A percentile compares a stretch with the other conserved stretches of the same genome.
These are phyloP conservation scores for Chenopodium suecicum DNA, from an alignment of 148 eudicot species.

Conservation along the genomic window DNA sequence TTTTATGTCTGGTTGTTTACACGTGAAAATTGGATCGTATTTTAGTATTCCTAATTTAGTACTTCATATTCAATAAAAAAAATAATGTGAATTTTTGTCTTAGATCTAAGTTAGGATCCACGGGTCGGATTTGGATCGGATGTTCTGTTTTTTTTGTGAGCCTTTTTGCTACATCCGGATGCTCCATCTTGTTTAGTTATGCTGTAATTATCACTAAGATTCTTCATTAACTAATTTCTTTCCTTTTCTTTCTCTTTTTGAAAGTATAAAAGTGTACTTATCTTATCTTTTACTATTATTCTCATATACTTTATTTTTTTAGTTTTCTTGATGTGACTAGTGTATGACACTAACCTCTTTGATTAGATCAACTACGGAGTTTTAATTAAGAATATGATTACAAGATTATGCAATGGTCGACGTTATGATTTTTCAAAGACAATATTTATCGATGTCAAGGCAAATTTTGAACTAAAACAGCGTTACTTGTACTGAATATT, in stretches of 20 bases:
- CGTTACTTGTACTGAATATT: not conserved
- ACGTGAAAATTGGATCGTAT: constrained; percentile 18
- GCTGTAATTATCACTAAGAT: constrained; percentile 4
- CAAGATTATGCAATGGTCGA: too few species aligned
- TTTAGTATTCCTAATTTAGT: not conserved
- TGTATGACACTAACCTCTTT: not conserved
- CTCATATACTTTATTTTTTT: not conserved
- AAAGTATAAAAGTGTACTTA: not conserved
- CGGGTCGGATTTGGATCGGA: not conserved
- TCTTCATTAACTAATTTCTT: not conserved
- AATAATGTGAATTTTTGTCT: not conserved
- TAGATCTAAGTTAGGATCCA: not conserved
- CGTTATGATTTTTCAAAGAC: too few species aligned
- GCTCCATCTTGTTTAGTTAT: not conserved
- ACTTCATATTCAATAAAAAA: not conserved
- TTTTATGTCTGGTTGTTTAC: constrained; percentile 16
- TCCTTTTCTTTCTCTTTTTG: not conserved
- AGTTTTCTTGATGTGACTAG: not conserved
- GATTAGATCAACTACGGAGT: not conserved
- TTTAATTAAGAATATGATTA: too few species aligned
- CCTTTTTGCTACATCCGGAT: not conserved
- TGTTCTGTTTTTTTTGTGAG: not conserved
- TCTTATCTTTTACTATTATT: not conserved
- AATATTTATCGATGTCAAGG: too few species aligned
- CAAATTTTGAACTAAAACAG: not conserved